Evolutionary conservation across 2,329 filamentous ascomycete genomes (phyloP).

Genomic region (Lasiodiplodia sp.): DNA sequence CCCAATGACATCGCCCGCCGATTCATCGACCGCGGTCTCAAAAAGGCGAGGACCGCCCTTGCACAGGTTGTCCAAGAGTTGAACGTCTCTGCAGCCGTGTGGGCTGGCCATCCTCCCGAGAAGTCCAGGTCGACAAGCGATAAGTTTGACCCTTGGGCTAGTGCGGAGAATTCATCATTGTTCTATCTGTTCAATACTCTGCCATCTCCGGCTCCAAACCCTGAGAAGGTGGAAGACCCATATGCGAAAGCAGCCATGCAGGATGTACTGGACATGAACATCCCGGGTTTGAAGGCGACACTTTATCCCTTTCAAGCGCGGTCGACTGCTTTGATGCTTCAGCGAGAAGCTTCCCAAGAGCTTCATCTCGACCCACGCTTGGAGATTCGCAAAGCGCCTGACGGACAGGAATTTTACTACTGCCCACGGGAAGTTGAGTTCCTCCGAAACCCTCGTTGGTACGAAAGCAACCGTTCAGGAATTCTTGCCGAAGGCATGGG

Average conservation of each 20-base stretch:
- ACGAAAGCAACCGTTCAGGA: slow-evolving; percentile 78
- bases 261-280: slow-evolving; percentile 57
- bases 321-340: slow-evolving; percentile 83
- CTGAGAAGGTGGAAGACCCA: slow-evolving; percentile 56
- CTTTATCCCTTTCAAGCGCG: slow-evolving; percentile 82
- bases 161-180: slow-evolving; percentile 60
- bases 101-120: slow-evolving; percentile 57
- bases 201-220: slow-evolving; percentile 70
- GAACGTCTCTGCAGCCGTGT: slow-evolving; percentile 63
- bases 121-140: slow-evolving; percentile 28
- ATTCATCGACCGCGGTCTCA: slow-evolving; percentile 59
- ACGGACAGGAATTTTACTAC: slow-evolving; percentile 71
- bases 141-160: slow-evolving; percentile 51
- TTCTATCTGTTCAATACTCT: slow-evolving; percentile 77
- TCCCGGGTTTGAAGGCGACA: slow-evolving; percentile 65
- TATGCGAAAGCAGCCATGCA: slow-evolving; percentile 63
- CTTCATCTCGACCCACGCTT: slow-evolving; percentile 77
- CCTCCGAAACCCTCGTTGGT: slow-evolving; percentile 71
- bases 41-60: slow-evolving; percentile 56
- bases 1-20: slow-evolving; percentile 69
- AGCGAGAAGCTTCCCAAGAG: slow-evolving; percentile 74
- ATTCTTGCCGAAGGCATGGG: slow-evolving; percentile 82
- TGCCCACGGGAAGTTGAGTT: slow-evolving; percentile 70
- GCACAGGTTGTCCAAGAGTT: slow-evolving; percentile 59
- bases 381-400: slow-evolving; percentile 65